Base-by-base conservation (phyloP, 2,329 filamentous ascomycete species). In the Diaporthe destruens region DNA sequence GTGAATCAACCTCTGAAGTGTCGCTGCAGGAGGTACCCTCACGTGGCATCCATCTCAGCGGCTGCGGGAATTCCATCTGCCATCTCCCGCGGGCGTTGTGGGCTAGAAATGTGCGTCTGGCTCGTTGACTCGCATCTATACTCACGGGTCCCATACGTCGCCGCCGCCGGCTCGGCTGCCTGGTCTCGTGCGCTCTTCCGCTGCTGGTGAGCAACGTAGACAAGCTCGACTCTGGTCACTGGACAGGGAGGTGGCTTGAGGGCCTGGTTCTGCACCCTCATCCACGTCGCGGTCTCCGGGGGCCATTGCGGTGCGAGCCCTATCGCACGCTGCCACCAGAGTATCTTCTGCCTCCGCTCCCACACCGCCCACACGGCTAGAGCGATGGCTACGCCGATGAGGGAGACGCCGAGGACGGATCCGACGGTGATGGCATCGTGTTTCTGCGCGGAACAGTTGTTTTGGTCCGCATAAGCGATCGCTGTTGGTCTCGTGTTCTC, bases 1-100 rank as follows among this genome's bases (percentile, higher is more conserved):
- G 8, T 1, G 12, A 14, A 5, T 1, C 9, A 6, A 0, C 11
- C 11, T 25, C 25, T n/a, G 4, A 16, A 49, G 44, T 49, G 8
- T 32, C 18, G 18, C 39, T 23, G 20, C 18, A 16, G 7, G 2
- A 32, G n/a, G 0, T 7, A 34, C 4, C 20, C 12, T 51, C 59
- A 65, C 29, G 59, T 65, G 1, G 59, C 59, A 4, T 49, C 56
- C 72, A 57, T 73, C 57, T 74, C 69, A 23, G 65, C 68, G 34
- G 73, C 72, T 44, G 69, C 56, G 61, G 74, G 69, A 6, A 36
- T 54, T 20, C 36, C 18, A 54, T 71, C 57, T 23, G 57, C 23
- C 36, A 71, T 36, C 34, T 71, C 69, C 57, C 57, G 29, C 25
- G 47, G 56, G 9, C 47, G 18, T 8, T 34, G 36, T 8, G 34